Evolutionary conservation across 2,329 filamentous ascomycete species (phyloP), one percentile per base, ranked within the genome.

Genomic region (Botryotinia globosa): DNA sequence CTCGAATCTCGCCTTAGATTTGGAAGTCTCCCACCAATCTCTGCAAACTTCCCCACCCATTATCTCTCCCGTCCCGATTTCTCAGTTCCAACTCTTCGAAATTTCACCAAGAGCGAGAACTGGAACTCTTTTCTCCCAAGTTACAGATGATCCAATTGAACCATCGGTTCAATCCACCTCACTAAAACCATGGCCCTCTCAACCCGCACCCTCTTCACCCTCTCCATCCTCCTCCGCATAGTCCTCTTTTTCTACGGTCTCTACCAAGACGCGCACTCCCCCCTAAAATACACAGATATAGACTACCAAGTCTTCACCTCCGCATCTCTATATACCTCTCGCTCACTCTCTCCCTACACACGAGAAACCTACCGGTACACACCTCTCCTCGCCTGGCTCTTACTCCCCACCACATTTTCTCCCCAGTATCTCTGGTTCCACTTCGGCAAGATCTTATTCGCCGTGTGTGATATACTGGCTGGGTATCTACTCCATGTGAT

Each of bases 261-360:
- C 74, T 94, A 93, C 86, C 96, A 99, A 84, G 96, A 99, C 83
- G 91, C 93, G 74, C 87, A 94, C 83, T 97, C 94, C 12, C 91
- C 95, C 22, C 84, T 99, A 80, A 98, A 98, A 84, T 99, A 98
- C 85, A 99, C 96, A 69, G 96, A 99, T 83, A 98, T 99, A 79
- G 96, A 99, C 86, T 99, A 99, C 83, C 90, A 94, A 76, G 96
- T 99, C 81, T 99, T 99, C 85, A 98, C 96, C 66, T 95, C 98
- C 82, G 96, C 96, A 39, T 89, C 96, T 3, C 92, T 92, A 76
- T 95, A 92, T 66, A 83, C 93, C 61, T 84, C 90, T 5, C 84
- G 83, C n/a, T 88, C 88, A 5, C 83, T 84, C 64, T 93, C 92
- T 0, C 96, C 96, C 2, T 99, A 99, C 81, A 87, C 88, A 58